A percentile compares a stretch with the other conserved stretches of the same genome.
Conservation (phyloP, 2,329 filamentous ascomycete species). For the Ophiosphaerella narmari region DNA sequence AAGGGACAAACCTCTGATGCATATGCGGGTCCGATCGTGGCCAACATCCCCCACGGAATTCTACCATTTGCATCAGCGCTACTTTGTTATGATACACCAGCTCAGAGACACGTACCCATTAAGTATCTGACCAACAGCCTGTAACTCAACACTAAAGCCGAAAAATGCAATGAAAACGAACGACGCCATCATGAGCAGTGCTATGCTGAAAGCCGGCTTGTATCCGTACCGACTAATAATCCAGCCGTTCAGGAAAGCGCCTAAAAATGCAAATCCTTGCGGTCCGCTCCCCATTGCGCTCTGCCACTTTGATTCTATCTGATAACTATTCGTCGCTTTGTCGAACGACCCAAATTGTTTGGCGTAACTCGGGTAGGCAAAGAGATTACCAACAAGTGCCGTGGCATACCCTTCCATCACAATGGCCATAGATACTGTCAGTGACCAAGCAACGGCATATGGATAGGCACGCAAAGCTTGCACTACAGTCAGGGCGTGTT, state of each 20-base stretch:
- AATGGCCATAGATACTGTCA: neutral
- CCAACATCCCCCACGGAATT: neutral
- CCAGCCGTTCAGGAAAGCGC: neutral
- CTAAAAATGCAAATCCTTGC: neutral
- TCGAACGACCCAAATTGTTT: neutral
- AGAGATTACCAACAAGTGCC: neutral
- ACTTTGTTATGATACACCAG: too few species aligned
- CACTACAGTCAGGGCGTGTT: neutral
- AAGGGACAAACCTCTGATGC: slow-evolving; percentile 68
- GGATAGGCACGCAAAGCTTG: neutral
- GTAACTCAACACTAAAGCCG: neutral
- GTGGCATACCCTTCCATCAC: neutral
- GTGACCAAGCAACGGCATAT: neutral
- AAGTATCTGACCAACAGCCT: neutral
- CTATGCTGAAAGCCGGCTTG: neutral
- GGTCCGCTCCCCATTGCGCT: neutral
- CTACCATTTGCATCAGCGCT: neutral
- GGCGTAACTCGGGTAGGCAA: neutral
- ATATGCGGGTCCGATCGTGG: slow-evolving; percentile 31
- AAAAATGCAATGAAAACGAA: neutral
- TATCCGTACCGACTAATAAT: neutral
- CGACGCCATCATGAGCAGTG: neutral
- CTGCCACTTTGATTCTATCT: neutral
- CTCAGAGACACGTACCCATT: neutral
- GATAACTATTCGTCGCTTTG: neutral